Base-by-base conservation (phyloP, 208 protist genomes). In the Wallacemonas rigidus region DNA sequence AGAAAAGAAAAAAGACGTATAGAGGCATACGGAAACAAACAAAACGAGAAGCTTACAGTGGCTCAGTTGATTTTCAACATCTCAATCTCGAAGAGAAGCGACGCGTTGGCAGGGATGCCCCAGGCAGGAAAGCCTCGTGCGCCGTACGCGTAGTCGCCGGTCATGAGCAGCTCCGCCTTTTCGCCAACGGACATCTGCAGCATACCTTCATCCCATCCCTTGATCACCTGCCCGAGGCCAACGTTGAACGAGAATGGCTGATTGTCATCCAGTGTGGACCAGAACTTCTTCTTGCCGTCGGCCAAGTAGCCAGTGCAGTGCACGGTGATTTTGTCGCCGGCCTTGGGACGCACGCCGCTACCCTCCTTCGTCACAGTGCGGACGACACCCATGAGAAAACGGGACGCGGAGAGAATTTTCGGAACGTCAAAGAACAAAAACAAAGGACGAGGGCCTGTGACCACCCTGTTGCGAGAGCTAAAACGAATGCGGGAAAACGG, bases 191-290 rank as follows among this genome's bases (percentile, higher is more conserved):
- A 73, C 95, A 98, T 97, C 80, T 92, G 83, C 64, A 97, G 44
- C 68, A 98, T 87, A 44, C 95, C 95, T 77, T 98, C 94, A 65
- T 98, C 97, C 97, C 95, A 98, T 45, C 96, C 96, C 36, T 93
- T 86, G 76, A 99, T 98, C 38, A 99, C 97, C 47, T 97, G 87
- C 41, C 95, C 95, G 41, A 85, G 43, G 41, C 96, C 97, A 4
- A 98, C 86, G 43, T 79, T 74, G 81, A 98, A 98, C 45, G 85
- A 80, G 68, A 99, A 99, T 1, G 96, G 92, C 11, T 87, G 77
- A 53, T 93, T 85, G 73, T 91, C 86, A 63, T 96, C 90, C 9
- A 77, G 70, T 17, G 92, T 97, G 60, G 85, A 91, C 92, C 94
- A 97, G 69, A 97, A 97, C 78, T 93, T 93, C 74, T 94, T 95